Base-by-base conservation (phyloP, 2,329 filamentous ascomycete species). In the Ophioceras dolichostomum region DNA sequence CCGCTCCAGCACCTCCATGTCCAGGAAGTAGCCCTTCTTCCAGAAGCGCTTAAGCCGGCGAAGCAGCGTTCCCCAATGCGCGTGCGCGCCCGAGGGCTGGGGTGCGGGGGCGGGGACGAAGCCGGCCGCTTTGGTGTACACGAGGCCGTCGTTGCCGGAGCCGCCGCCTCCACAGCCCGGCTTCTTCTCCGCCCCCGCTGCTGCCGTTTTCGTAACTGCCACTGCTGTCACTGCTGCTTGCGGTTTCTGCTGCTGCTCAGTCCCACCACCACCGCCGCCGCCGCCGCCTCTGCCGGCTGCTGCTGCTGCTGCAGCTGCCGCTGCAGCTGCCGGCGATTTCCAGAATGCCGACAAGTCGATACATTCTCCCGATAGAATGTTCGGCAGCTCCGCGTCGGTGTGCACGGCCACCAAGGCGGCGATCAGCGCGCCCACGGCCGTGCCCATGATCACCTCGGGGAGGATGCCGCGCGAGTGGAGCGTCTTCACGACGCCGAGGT, bases 391-490 rank as follows among this genome's bases (percentile, higher is more conserved):
- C 37, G 87, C 83, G 48, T 91, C 82, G 0, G 83, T 87, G 54
- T 91, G 87, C 14, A 91, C 82, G 5, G 84, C 83, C 2, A 96
- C 84, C 20, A 95, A 64, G 10, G 87, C 86, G 2, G 87, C 88
- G 45, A 94, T 89, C 49, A 95, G 63, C 8, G 88, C 89, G 12
- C 89, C 89, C 0, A 86, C 94, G 4, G 83, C 88, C 1, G 86
- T 94, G 8, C 89, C 89, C 0, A 86, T 86, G 47, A 96, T 88
- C 48, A 95, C 94, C 31, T 86, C 75, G 4, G 91, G 89, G 32
- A 95, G 65, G 13, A 95, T 61, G 1, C 84, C 84, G 20, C 83
- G 74, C 26, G 87, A 61, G 57, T 88, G 84, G 29, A 95, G 63
- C 2, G 87, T 87, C 53, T 89, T 94, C 28, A 94, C 83, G 5